phyloP scores from a whole-genome alignment of 768 basidiomycete species.

The Trametes meyenii region DNA sequence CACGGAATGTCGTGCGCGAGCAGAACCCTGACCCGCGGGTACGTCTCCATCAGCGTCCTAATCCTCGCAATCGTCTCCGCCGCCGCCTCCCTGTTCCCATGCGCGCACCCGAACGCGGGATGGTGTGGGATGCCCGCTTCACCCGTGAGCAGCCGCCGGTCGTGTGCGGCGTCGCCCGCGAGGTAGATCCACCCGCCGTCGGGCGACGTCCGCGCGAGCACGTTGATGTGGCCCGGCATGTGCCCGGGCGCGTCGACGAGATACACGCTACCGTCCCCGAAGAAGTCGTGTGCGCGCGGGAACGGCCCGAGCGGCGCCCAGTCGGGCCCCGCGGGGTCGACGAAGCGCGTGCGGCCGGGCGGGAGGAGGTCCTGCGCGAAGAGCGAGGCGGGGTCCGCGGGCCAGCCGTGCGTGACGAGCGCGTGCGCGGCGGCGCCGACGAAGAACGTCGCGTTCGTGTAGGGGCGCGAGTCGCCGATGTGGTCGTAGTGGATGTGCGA shows the following conservation, averaged over 20 bases:
- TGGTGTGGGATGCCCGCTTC: slow-evolving; percentile 9
- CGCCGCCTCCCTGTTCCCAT: slow-evolving; percentile 29
- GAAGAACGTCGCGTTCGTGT: slow-evolving; percentile 49
- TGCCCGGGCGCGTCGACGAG: slow-evolving; percentile 61
- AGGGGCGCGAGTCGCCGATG: slow-evolving; percentile 50
- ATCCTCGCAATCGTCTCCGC: slow-evolving; percentile 46
- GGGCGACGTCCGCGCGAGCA: slow-evolving; percentile 55
- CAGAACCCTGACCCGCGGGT: slow-evolving; percentile 47
- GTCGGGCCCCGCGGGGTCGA: slow-evolving; percentile 35
- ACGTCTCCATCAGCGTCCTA: slow-evolving; percentile 32
- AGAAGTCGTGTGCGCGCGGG: slow-evolving; percentile 53
- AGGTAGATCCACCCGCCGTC: slow-evolving; percentile 59
- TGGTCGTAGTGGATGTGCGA: slow-evolving; percentile 61
- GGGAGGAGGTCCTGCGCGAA: slow-evolving; percentile 28
- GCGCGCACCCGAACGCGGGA: slow-evolving; percentile 4
- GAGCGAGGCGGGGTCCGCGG: slow-evolving; percentile 40
- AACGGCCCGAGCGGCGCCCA: slow-evolving; percentile 50
- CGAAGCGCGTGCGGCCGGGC: slow-evolving; percentile 18
- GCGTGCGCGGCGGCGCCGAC: slow-evolving; percentile 46
- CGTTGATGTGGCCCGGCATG: slow-evolving; percentile 53
- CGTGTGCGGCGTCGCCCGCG: slow-evolving; percentile 50
- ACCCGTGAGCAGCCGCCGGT: slow-evolving; percentile 27
- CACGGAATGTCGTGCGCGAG: slow-evolving; percentile 57
- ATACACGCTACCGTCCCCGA: slow-evolving; percentile 59
- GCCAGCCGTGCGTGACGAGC: slow-evolving; percentile 45